Percentiles rank a stretch among this genome's conserved stretches.
Conservation (phyloP, 345 rosid genomes). For the Lepidium sativum region DNA sequence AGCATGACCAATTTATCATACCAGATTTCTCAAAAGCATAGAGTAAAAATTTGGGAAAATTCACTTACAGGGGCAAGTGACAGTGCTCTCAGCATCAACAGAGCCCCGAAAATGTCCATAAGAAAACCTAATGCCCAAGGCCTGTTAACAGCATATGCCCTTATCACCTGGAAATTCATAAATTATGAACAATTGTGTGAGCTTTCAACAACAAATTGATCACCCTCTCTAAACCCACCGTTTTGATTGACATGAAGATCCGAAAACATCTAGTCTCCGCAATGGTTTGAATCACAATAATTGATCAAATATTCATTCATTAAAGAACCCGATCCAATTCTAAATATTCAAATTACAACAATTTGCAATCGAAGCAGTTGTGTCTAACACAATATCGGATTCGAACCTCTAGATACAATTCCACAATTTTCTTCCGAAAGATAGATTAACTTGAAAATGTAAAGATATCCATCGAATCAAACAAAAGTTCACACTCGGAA, state of each 20-base stretch:
- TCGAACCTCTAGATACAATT: neutral
- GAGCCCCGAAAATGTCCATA: slow-evolving; percentile 87
- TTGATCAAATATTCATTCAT: neutral
- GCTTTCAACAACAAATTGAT: neutral
- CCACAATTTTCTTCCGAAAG: neutral
- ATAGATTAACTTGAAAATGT: neutral
- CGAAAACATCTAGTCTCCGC: neutral
- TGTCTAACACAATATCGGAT: neutral
- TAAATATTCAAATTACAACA: neutral
- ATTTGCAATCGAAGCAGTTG: neutral
- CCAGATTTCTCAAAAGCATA: neutral
- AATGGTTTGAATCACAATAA: neutral
- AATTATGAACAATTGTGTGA: slow-evolving; percentile 2
- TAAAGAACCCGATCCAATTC: slow-evolving; percentile 3
- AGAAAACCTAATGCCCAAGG: slow-evolving; percentile 80
- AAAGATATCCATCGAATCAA: slow-evolving; percentile 4
- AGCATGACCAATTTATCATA: neutral
- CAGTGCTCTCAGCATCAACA: slow-evolving; percentile 85
- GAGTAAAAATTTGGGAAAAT: neutral
- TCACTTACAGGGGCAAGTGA: slow-evolving; percentile 84
- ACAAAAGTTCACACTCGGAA: neutral
- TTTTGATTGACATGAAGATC: neutral
- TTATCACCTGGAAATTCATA: slow-evolving; percentile 46
- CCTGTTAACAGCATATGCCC: slow-evolving; percentile 70
- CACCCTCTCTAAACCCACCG: neutral